A percentile compares a stretch with the other conserved stretches of the same genome.
Conservation (phyloP, 176 grass and related monocot species). For the Olyra latifolia region DNA sequence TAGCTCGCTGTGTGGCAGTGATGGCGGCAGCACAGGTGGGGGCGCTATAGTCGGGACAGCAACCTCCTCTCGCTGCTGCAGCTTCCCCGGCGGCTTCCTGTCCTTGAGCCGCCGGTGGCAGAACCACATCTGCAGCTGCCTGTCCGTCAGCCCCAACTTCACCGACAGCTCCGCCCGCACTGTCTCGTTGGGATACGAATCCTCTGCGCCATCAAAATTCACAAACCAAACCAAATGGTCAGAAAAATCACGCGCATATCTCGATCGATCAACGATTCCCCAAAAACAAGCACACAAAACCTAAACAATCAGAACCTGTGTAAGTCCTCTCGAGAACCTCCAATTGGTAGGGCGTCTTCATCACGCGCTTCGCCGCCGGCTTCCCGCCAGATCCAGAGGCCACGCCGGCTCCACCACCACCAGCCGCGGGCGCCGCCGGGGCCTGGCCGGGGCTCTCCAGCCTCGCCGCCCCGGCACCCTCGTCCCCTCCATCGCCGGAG, state of each 20-base stretch:
- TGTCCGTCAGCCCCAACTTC: slow-evolving; percentile 69
- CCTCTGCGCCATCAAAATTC: slow-evolving; percentile 56
- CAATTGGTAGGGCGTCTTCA: slow-evolving; percentile 98
- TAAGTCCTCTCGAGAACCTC: slow-evolving; percentile 91
- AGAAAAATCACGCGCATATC: not conserved
- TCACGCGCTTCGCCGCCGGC: slow-evolving; percentile 62
- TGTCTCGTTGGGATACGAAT: slow-evolving; percentile 63
- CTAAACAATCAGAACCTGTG: slow-evolving; percentile 42
- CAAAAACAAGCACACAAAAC: not conserved
- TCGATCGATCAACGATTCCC: not conserved
- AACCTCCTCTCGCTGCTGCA: slow-evolving; percentile 46
- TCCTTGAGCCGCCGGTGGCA: slow-evolving; percentile 91
- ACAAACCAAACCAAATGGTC: slow-evolving; percentile 12
- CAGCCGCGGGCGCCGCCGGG: not conserved
- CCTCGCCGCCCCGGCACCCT: slow-evolving; percentile 21
- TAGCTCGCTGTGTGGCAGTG: slow-evolving; percentile 42
- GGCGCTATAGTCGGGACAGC: slow-evolving; percentile 34
- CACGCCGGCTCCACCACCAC: slow-evolving; percentile 28
- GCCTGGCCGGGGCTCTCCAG: slow-evolving; percentile 30
- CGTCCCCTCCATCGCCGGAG: slow-evolving; percentile 64
- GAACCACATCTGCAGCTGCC: slow-evolving; percentile 99
- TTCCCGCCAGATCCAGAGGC: slow-evolving; percentile 59
- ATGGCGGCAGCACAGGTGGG: slow-evolving; percentile 37
- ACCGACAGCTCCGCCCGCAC: slow-evolving; percentile 61
- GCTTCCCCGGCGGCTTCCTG: slow-evolving; percentile 51